Evolutionary conservation across 164 flowering plant genomes (phyloP).

Genomic region (Piper betle): DNA sequence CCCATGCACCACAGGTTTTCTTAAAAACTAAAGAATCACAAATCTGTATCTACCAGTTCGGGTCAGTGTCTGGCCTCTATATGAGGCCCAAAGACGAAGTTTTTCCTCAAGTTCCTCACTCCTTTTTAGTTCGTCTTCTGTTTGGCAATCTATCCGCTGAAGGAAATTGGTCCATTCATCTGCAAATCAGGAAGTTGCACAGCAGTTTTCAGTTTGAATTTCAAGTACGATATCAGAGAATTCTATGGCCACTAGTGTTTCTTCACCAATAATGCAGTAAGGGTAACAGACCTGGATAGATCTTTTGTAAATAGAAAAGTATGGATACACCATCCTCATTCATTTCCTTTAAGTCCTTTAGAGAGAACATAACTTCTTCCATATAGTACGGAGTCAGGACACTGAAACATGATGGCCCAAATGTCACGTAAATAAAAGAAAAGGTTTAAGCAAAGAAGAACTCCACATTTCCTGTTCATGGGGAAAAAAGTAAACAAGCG

Average conservation of each 20-base stretch:
- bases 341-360: constrained; percentile 43
- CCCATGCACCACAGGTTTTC: neutral
- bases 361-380: constrained; percentile 88
- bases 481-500: neutral
- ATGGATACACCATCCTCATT: constrained; percentile 98
- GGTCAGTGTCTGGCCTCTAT: constrained; percentile 89
- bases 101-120: constrained; percentile 48
- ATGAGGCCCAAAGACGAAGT: constrained; percentile 93
- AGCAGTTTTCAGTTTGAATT: neutral
- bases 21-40: neutral
- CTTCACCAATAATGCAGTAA: neutral
- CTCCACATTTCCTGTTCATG: neutral
- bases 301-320: constrained; percentile 91
- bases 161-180: constrained; percentile 96
- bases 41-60: constrained; percentile 49
- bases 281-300: constrained; percentile 57
- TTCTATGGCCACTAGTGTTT: neutral
- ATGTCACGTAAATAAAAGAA: neutral
- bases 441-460: neutral
- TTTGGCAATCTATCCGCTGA: constrained; percentile 43
- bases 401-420: constrained; percentile 23
- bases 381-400: constrained; percentile 88
- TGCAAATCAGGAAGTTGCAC: constrained; percentile 10
- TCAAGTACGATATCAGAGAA: neutral
- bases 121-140: constrained; percentile 52